Conservation (phyloP, 1,284 basidiomycete genomes). For the Hemileia vastatrix region DNA sequence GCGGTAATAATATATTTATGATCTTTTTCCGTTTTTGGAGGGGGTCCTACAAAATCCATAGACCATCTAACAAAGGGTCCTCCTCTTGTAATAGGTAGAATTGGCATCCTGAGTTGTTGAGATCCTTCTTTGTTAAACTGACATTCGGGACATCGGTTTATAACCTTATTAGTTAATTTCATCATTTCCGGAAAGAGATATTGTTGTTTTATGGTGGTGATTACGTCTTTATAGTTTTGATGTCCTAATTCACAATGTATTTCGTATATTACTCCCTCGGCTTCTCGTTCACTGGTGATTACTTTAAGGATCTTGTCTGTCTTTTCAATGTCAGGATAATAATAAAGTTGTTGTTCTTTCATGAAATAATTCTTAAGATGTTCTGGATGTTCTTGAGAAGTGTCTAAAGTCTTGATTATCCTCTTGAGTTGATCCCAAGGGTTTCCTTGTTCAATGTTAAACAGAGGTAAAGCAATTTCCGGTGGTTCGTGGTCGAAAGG, state of each 20-base stretch:
- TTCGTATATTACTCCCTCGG: too few relatives aligned
- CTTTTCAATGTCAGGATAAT: too few relatives aligned
- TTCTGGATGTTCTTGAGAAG: neutral
- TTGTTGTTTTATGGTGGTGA: neutral
- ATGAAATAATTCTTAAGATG: neutral
- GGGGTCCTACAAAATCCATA: slow-evolving; percentile 6
- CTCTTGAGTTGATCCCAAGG: too few relatives aligned
- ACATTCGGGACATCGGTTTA: neutral
- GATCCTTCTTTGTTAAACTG: neutral
- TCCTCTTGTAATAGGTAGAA: neutral
- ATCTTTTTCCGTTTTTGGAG: neutral
- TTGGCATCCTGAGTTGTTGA: neutral
- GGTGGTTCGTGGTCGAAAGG: too few relatives aligned
- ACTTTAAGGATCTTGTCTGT: too few relatives aligned
- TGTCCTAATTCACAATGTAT: neutral
- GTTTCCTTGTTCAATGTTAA: neutral
- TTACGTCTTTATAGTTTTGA: neutral
- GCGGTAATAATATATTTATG: slow-evolving; percentile 4
- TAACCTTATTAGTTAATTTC: neutral
- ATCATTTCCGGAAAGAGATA: neutral
- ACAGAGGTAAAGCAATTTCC: too few relatives aligned
- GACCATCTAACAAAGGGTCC: slow-evolving; percentile 3
- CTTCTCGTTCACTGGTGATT: too few relatives aligned
- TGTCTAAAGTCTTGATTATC: too few relatives aligned
- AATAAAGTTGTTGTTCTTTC: too few relatives aligned